Base-by-base conservation (phyloP, 441 rosid genomes). In the Populus trichocarpa region DNA sequence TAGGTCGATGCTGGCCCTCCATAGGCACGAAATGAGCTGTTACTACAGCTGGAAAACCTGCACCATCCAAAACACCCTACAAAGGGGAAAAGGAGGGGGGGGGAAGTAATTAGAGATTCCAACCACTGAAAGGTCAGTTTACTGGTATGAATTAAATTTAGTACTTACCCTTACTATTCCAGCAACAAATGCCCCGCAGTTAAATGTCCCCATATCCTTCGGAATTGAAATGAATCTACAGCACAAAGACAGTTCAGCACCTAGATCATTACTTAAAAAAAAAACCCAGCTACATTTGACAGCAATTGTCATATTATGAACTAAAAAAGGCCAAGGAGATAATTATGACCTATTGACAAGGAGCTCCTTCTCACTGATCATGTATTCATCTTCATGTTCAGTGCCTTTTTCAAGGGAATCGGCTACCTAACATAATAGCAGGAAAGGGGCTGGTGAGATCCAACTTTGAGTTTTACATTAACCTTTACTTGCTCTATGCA, bases 401-500 rank as follows among this genome's bases (percentile, higher is more conserved):
- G 99, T 96, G 73, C 99, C 98, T 88, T 94, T 94, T 86, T 96
- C 99, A 65, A 96, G 98, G 71, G 99, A 96, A 80, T 96, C 99
- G 42, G 99, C 99, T 70, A 91, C 98, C 98, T 96, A 78, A 69
- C 72, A 71, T 67, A 32, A 75, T 57, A 26, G 77, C 3, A 70
- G 28, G 63, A 67, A 63, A 68, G 5, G 74, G 30, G 32, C 26
- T 0, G 35, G 80, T 38, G 77, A 20, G 64, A 4, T 50, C 46
- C 77, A 22, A 26, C n/a, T 25, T 66, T 42, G 57, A 63, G 63
- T 10, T 53, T 53, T 35, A 63, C 63, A 70, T 0, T 7, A 64
- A 50, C 22, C 35, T 53, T 23, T 22, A 35, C 50, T 22, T n/a
- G 50, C 12, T 20, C 30, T 9, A 8, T 50, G 66, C 57, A 70